Percentiles rank a stretch among this genome's conserved stretches.
phyloP scores from a whole-genome alignment of 2,329 filamentous ascomycete genomes.

The Colletotrichum neosansevieriae region DNA sequence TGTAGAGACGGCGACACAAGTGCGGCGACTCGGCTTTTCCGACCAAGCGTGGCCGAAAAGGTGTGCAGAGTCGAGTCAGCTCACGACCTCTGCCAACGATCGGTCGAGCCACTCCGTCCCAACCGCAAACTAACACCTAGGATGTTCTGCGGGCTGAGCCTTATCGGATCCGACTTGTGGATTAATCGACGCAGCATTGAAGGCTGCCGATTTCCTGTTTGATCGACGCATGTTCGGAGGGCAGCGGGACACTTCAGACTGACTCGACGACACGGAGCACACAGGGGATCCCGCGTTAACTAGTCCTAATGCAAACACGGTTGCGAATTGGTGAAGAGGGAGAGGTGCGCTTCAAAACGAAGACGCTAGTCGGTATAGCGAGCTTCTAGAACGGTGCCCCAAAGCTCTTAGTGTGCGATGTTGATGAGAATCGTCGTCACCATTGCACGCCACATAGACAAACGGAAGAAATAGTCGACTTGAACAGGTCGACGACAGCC shows the following conservation, averaged over 20 bases:
- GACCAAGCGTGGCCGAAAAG: conserved; percentile 13
- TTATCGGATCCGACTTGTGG: conserved; percentile 29
- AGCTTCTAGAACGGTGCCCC: conserved; percentile 7
- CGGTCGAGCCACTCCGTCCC: conserved; percentile 11
- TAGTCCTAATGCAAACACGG: conserved; percentile 1
- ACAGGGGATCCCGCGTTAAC: conserved; percentile 4
- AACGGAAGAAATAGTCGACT: background rate
- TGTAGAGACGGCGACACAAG: background rate
- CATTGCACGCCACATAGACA: background rate
- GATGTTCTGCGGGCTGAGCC: conserved; percentile 22
- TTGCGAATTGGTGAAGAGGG: conserved; percentile 5
- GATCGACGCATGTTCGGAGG: conserved; percentile 28
- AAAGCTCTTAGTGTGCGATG: background rate
- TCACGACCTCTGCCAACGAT: background rate
- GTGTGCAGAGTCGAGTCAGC: conserved; percentile 19
- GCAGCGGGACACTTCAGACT: conserved; percentile 9
- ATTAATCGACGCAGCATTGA: conserved; percentile 22
- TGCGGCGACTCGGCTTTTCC: conserved; percentile 8
- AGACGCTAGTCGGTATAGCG: background rate
- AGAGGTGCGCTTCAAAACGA: background rate
- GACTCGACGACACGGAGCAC: conserved; percentile 17
- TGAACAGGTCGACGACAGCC: conserved; percentile 4
- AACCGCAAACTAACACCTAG: background rate
- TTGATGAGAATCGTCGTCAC: conserved; percentile 24
- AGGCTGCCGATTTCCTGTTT: conserved; percentile 21